Percentiles rank a stretch among this genome's conserved stretches.
Evolutionary conservation across 805 yeast genomes (phyloP).

Genomic region (Starmerella lactis-condensi): DNA sequence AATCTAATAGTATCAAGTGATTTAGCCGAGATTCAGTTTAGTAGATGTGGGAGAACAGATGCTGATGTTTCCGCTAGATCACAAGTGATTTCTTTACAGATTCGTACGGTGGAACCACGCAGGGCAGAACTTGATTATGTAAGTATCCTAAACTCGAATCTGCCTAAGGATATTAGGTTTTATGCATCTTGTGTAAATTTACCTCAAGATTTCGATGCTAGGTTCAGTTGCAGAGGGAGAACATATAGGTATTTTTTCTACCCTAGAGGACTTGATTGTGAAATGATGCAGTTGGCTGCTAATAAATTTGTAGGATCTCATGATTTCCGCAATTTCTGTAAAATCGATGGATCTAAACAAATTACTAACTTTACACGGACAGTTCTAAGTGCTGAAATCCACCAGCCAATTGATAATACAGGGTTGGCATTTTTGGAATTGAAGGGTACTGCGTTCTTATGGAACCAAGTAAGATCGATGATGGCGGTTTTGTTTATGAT

Average conservation of each 20-base stretch:
- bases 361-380: slow-evolving; percentile 58
- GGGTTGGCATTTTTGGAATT: slow-evolving; percentile 50
- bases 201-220: slow-evolving; percentile 68
- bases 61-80: slow-evolving; percentile 94
- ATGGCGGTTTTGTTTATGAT: slow-evolving; percentile 62
- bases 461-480: slow-evolving; percentile 98
- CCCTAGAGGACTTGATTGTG: slow-evolving; percentile 28
- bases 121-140: slow-evolving; percentile 56
- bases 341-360: slow-evolving; percentile 85
- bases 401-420: slow-evolving; percentile 15
- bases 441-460: slow-evolving; percentile 74
- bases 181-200: slow-evolving; percentile 71
- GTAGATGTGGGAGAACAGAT: slow-evolving; percentile 90
- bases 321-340: slow-evolving; percentile 89
- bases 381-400: slow-evolving; percentile 36
- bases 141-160: slow-evolving; percentile 48
- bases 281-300: slow-evolving; percentile 53
- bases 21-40: slow-evolving; percentile 49
- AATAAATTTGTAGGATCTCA: slow-evolving; percentile 46
- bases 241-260: slow-evolving; percentile 69
- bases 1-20: slow-evolving; percentile 40
- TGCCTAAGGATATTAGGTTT: slow-evolving; percentile 70
- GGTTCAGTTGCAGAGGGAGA: slow-evolving; percentile 73
- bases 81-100: slow-evolving; percentile 67
- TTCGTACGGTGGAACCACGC: slow-evolving; percentile 54